Base-by-base conservation (phyloP, 306 rosid species). In the Potentilla sterilis region DNA sequence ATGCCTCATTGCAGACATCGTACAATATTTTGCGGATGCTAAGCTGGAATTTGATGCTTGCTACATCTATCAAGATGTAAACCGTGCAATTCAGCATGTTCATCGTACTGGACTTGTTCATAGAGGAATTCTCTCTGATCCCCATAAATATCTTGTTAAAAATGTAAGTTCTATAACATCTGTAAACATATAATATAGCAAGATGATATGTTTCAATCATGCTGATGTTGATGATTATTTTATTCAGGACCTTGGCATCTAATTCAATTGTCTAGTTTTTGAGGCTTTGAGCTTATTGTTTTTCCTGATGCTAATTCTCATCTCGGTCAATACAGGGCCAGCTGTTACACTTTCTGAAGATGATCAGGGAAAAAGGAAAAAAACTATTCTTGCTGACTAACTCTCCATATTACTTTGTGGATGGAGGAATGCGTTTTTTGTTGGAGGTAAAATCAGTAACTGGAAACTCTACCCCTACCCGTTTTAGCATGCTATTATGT, bases 1-100 rank as follows among this genome's bases (percentile, higher is more conserved):
- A 79, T 94, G 98, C 92, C 98, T 94, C 74, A 90, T 94, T 80
- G 95, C 98, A 47, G 98, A 94, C 88, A 85, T 94, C 16, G 93
- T 94, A 81, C 98, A 94, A 81, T 86, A 94, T 80, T 94, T 94
- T 38, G 95, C 87, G 73, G 93, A 94, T 84, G 96, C 96, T 70
- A 92, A 90, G 83, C 92, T 94, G 78, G 92, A 92, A 80, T 94
- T 92, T 81, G 98, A 94, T 86, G 88, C 97, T 74, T 78, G 91
- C 73, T 94, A 94, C 86, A 81, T 94, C 79, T 94, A 88, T 86
- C 85, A 94, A 87, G 98, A 94, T 86, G 95, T 94, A 57, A 76
- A 87, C 80, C 90, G 87, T 57, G 98, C 98, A 79, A 94, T 94
- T 83, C 90, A 88, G 52, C 87, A 90, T 85, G 98, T 94, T 64